Evolutionary conservation across 768 basidiomycete species (phyloP).

Genomic region (Lentinula edodes): DNA sequence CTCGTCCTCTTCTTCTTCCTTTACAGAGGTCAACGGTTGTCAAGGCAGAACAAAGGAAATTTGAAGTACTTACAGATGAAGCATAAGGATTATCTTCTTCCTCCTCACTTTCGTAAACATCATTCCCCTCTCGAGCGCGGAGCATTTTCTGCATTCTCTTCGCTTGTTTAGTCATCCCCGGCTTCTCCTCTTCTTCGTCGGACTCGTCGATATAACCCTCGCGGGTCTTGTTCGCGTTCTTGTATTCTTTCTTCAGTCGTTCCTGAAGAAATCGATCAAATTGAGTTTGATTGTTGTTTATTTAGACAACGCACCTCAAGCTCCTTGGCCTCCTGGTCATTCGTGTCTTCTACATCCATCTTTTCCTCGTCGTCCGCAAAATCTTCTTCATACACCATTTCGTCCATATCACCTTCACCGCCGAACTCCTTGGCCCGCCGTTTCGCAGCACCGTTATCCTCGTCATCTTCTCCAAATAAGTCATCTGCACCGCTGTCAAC

Average conservation of each 20-base stretch:
- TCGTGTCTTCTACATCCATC: constrained; percentile 54
- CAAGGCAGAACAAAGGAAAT: background rate
- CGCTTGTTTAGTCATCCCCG: constrained; percentile 57
- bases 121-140: constrained; percentile 77
- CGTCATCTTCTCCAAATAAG: constrained; percentile 66
- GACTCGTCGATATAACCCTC: constrained; percentile 69
- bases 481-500: constrained; percentile 63
- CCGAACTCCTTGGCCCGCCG: constrained; percentile 56
- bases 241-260: constrained; percentile 79
- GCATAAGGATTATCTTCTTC: constrained; percentile 84
- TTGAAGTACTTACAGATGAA: constrained; percentile 50
- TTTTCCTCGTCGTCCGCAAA: constrained; percentile 88
- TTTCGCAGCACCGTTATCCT: constrained; percentile 29
- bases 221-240: constrained; percentile 66
- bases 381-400: constrained; percentile 77
- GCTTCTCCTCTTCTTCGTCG: constrained; percentile 65
- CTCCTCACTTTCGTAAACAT: constrained; percentile 77
- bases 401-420: constrained; percentile 77
- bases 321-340: constrained; percentile 84
- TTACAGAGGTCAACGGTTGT: constrained; percentile 4
- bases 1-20: constrained; percentile 66
- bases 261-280: constrained; percentile 41
- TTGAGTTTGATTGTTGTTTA: background rate
- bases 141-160: constrained; percentile 85
- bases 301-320: constrained; percentile 46